Evolutionary conservation across 352 stramenopile genomes (phyloP), one percentile per base, ranked within the genome.

Genomic region (Globisporangium emineosum): DNA sequence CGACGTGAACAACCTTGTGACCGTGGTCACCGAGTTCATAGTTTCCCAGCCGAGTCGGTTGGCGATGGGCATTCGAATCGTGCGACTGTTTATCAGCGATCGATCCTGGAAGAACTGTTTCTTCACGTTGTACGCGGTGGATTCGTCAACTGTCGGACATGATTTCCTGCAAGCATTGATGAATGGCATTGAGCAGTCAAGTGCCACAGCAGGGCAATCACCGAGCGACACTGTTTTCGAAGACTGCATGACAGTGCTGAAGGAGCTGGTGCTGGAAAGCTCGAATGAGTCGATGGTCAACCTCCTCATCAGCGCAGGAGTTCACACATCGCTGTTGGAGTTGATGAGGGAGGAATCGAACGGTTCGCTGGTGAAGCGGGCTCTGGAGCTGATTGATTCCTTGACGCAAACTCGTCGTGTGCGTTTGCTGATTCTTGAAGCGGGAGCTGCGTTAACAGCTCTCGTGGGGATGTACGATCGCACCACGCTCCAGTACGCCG

Each of bases 81-180:
- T 91, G n/a, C 80, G 84, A n/a, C 69, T 93, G n/a, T 77, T 93
- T 9, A 88, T 90, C 42, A 64, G 68, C 4, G 72, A 90, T 59
- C 70, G 71, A 19, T 64, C 69, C 21, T 93, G 81, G 84, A 91
- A 89, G 51, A 76, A 83, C n/a, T 90, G 76, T 19, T 93, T 93
- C 62, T 72, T 91, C 32, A 70, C 77, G 15, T 70, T 88, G 32
- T 90, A 89, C 65, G 76, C 77, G 1, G 74, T 89, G 3, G 77
- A 93, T 33, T 89, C 84, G 5, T 78, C 73, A 4, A 75, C 77
- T 1, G 84, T 77, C 9, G 81, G 84, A 7, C 66, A 88, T 0
- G 81, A 87, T 45, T 91, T 93, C 45, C 66, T 93, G 32, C 78
- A 88, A 60, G 74, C 75, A 3, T 70, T 91, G 1, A 76, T 90